Percentiles rank a stretch among this genome's conserved stretches.
phyloP scores from a whole-genome alignment of 352 stramenopile species.

The Phytophthora niederhauseri region DNA sequence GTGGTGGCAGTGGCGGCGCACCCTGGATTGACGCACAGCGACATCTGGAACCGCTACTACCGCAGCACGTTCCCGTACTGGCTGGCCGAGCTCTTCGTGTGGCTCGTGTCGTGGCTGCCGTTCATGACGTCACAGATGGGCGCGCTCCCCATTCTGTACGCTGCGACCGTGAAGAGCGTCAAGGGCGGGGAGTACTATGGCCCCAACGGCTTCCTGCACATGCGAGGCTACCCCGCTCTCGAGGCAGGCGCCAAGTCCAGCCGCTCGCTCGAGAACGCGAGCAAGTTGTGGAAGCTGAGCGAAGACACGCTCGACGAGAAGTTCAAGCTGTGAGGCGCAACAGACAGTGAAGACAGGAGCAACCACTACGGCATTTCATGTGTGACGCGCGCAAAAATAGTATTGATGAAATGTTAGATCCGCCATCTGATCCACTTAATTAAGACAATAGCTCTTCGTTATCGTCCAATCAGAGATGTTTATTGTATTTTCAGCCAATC shows the following conservation, averaged over 20 bases:
- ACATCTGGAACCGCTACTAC: conserved; percentile 60
- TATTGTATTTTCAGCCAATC: conserved; percentile 28
- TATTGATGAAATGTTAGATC: conserved; percentile 25
- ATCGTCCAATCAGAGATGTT: conserved; percentile 15
- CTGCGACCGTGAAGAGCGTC: conserved; percentile 46
- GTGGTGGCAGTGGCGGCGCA: conserved; percentile 59
- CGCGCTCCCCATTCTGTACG: conserved; percentile 59
- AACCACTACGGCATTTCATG: not conserved
- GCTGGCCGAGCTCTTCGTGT: conserved; percentile 43
- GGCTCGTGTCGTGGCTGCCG: conserved; percentile 46
- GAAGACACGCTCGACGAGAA: conserved; percentile 46
- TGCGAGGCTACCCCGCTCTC: conserved; percentile 49
- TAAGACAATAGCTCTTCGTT: not conserved
- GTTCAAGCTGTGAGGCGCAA: conserved; percentile 34
- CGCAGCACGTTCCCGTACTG: conserved; percentile 38
- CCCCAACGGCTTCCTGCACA: conserved; percentile 47
- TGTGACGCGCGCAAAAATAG: conserved; percentile 15
- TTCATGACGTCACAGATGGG: conserved; percentile 56
- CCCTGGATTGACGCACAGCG: conserved; percentile 53
- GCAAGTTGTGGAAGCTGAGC: conserved; percentile 56
- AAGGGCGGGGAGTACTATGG: conserved; percentile 58
- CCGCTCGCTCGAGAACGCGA: conserved; percentile 42
- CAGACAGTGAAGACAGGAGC: not conserved
- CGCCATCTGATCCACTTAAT: conserved; percentile 12
- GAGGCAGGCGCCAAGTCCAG: conserved; percentile 45